Evolutionary conservation across 169 alveolate species (phyloP).

Genomic region (Plasmodium relictum): DNA sequence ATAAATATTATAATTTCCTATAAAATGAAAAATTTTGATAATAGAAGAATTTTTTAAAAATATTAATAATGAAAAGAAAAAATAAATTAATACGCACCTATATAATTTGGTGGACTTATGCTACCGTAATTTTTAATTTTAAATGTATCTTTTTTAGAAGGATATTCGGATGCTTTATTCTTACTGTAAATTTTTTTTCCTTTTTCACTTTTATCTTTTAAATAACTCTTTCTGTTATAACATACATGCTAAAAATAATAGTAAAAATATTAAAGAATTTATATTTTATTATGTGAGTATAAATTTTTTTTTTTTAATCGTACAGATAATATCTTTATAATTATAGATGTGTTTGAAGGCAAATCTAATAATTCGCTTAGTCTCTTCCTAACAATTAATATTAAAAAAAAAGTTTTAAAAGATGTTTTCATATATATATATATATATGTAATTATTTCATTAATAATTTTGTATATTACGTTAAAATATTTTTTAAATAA

Average conservation of each 20-base stretch:
- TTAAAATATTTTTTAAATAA: constrained; percentile 44
- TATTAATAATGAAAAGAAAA: not conserved
- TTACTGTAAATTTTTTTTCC: constrained; percentile 53
- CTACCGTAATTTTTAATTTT: constrained; percentile 25
- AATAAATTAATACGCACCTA: constrained; percentile 12
- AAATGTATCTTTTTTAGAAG: constrained; percentile 28
- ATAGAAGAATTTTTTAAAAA: not conserved
- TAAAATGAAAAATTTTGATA: not conserved
- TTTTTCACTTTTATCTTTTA: constrained; percentile 57
- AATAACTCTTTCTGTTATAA: constrained; percentile 31
- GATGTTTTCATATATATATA: not conserved
- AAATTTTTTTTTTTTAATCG: constrained; percentile 3
- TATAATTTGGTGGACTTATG: constrained; percentile 13
- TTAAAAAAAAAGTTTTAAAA: constrained; percentile 11
- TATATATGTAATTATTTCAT: not conserved
- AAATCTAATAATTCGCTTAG: constrained; percentile 51
- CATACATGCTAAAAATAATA: constrained; percentile 30
- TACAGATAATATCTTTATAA: constrained; percentile 60
- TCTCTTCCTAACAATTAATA: constrained; percentile 26
- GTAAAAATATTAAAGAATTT: not conserved
- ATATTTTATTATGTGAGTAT: constrained; percentile 11
- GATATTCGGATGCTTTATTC: constrained; percentile 32
- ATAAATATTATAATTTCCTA: constrained; percentile 54
- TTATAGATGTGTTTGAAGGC: constrained; percentile 38
- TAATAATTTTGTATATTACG: constrained; percentile 15